phyloP scores from a whole-genome alignment of 2,329 filamentous ascomycete species.

The Rhynchosporium graminicola region DNA sequence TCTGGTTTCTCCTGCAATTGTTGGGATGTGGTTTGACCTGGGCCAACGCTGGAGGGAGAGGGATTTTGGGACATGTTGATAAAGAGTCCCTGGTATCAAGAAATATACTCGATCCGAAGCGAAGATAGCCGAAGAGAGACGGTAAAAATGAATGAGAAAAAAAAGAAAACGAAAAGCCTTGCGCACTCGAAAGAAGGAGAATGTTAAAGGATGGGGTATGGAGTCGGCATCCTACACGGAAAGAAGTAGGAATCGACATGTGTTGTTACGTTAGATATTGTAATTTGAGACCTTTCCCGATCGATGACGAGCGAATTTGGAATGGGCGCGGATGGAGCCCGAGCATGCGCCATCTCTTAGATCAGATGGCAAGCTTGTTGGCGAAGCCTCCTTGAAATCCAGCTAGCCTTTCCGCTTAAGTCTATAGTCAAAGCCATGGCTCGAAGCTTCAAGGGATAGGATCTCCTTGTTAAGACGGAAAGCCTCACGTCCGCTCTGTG shows the following conservation, averaged over 20 bases:
- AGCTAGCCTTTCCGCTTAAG: neutral
- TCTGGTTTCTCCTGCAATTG: constrained; percentile 1
- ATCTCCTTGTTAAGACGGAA: too few relatives aligned
- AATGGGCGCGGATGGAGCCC: neutral
- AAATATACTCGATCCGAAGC: neutral
- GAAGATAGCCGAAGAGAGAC: constrained; percentile 6
- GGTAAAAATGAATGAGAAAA: neutral
- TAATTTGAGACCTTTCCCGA: constrained; percentile 10
- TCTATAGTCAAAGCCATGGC: neutral
- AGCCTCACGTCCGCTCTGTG: too few relatives aligned
- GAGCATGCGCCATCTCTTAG: neutral
- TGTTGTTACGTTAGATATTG: neutral
- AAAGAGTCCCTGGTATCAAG: neutral
- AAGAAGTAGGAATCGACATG: neutral
- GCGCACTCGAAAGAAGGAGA: neutral
- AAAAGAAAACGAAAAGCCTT: neutral
- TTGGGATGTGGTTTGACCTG: neutral
- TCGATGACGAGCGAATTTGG: constrained; percentile 7
- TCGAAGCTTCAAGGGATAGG: neutral
- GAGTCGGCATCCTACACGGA: neutral
- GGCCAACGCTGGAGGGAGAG: neutral
- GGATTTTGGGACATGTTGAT: neutral
- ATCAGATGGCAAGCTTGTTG: neutral
- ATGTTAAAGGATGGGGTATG: neutral
- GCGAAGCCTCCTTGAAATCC: neutral